phyloP scores from a whole-genome alignment of 768 basidiomycete species.

The Amanita thiersii region DNA sequence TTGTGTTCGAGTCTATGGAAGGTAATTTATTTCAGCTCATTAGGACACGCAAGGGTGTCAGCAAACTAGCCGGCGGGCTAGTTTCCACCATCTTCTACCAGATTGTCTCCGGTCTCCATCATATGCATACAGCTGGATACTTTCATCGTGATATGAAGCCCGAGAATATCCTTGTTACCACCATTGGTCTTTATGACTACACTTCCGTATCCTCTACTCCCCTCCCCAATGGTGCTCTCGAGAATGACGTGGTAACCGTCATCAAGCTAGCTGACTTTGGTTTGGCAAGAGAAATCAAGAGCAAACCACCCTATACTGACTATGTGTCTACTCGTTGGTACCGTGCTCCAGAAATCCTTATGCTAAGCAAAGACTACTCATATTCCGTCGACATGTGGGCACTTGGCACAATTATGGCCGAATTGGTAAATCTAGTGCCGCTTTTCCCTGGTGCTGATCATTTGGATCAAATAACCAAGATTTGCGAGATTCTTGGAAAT shows the following conservation, averaged over 20 bases:
- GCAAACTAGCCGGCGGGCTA: conserved; percentile 93
- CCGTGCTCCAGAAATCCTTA: conserved; percentile 92
- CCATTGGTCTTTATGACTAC: conserved; percentile 92
- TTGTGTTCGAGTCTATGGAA: conserved; percentile 99
- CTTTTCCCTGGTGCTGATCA: conserved; percentile 93
- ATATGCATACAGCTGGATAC: conserved; percentile 88
- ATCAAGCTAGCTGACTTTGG: conserved; percentile 99
- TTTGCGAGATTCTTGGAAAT: conserved; percentile 91
- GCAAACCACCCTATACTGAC: conserved; percentile 92
- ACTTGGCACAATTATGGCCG: conserved; percentile 95
- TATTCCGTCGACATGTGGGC: conserved; percentile 99
- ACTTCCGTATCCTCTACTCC: conserved; percentile 67
- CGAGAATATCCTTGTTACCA: conserved; percentile 97
- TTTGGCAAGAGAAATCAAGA: conserved; percentile 83
- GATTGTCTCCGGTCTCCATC: conserved; percentile 82
- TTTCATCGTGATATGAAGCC: conserved; percentile 99
- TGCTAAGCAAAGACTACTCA: conserved; percentile 88
- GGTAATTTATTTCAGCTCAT: conserved; percentile 99
- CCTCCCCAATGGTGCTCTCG: conserved; percentile 54
- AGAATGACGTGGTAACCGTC: conserved; percentile 93
- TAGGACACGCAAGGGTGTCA: conserved; percentile 82
- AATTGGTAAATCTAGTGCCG: conserved; percentile 90
- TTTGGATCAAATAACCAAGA: conserved; percentile 85
- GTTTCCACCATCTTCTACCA: conserved; percentile 93
- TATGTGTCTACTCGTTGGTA: conserved; percentile 99